Percentiles rank a stretch among this genome's conserved stretches.
These are phyloP conservation scores for Pestalotiopsis sp. DNA, from an alignment of 2,329 filamentous ascomycete species.

Conservation along the genomic window DNA sequence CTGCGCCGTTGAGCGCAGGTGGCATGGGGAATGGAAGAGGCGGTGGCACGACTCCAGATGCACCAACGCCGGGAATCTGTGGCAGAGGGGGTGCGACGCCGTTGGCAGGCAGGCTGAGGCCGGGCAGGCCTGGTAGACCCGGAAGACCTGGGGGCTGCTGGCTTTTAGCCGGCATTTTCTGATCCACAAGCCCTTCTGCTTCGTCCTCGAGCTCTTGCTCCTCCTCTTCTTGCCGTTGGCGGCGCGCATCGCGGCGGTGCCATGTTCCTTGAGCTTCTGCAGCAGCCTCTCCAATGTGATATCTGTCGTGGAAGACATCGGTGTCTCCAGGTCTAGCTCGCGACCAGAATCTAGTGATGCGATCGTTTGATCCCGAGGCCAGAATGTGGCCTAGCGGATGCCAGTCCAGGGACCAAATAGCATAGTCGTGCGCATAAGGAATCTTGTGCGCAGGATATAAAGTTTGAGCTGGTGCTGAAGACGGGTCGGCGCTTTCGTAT, in stretches of 20 bases:
- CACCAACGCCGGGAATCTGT: constrained; percentile 35
- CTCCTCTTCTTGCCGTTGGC: constrained; percentile 86
- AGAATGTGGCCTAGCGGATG: constrained; percentile 95
- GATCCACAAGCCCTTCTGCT: constrained; percentile 88
- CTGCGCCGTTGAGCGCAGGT: constrained; percentile 43
- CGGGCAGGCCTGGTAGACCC: constrained; percentile 60
- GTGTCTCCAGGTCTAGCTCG: constrained; percentile 84
- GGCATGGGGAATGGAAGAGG: constrained; percentile 56
- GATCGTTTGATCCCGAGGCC: constrained; percentile 93
- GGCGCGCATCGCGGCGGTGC: constrained; percentile 77
- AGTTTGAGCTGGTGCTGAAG: constrained; percentile 81
- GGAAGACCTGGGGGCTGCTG: constrained; percentile 53
- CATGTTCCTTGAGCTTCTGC: constrained; percentile 95
- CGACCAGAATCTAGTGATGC: constrained; percentile 96
- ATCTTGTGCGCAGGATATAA: constrained; percentile 89
- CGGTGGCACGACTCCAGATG: constrained; percentile 37
- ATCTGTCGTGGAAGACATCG: constrained; percentile 85
- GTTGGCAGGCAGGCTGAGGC: constrained; percentile 42
- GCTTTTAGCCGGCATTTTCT: constrained; percentile 71
- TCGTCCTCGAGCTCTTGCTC: constrained; percentile 94
- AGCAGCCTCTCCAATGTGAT: constrained; percentile 91
- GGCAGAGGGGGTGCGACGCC: constrained; percentile 37
- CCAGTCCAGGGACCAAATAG: constrained; percentile 98
- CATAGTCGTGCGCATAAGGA: constrained; percentile 87
- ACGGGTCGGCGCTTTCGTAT: constrained; percentile 81